Conservation (phyloP, 352 stramenopile species). For the Pythium oligandrum region DNA sequence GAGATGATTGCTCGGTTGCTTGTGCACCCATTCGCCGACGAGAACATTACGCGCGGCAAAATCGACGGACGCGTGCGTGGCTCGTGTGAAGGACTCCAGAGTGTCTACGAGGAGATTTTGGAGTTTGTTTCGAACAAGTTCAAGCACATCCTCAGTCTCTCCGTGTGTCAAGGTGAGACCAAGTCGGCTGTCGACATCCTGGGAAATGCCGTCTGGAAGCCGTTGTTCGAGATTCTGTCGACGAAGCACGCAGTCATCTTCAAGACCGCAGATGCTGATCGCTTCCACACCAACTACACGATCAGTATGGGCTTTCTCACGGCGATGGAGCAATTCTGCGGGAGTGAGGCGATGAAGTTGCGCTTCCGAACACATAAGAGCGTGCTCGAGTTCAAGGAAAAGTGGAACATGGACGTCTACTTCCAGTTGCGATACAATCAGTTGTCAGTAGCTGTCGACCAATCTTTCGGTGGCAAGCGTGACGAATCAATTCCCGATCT, state of each 20-base stretch:
- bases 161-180: constrained; percentile 59
- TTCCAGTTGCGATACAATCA: constrained; percentile 72
- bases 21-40: constrained; percentile 73
- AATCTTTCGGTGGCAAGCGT: constrained; percentile 37
- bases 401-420: constrained; percentile 88
- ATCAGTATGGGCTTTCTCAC: constrained; percentile 70
- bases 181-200: constrained; percentile 76
- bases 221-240: constrained; percentile 57
- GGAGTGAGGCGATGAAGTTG: constrained; percentile 44
- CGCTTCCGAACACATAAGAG: constrained; percentile 71
- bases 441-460: constrained; percentile 42
- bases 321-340: constrained; percentile 56
- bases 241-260: constrained; percentile 80
- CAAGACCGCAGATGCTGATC: constrained; percentile 65
- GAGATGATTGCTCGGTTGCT: constrained; percentile 77
- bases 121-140: constrained; percentile 77
- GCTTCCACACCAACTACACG: constrained; percentile 80
- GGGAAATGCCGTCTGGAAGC: constrained; percentile 80
- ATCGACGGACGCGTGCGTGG: constrained; percentile 65
- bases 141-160: constrained; percentile 41
- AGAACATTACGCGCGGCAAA: constrained; percentile 70
- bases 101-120: constrained; percentile 70
- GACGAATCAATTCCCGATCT: constrained; percentile 6
- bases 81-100: constrained; percentile 68
- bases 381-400: constrained; percentile 77